phyloP scores from a whole-genome alignment of 1,139 yeast genomes.

The Nadsonia starkeyi-henricii region DNA sequence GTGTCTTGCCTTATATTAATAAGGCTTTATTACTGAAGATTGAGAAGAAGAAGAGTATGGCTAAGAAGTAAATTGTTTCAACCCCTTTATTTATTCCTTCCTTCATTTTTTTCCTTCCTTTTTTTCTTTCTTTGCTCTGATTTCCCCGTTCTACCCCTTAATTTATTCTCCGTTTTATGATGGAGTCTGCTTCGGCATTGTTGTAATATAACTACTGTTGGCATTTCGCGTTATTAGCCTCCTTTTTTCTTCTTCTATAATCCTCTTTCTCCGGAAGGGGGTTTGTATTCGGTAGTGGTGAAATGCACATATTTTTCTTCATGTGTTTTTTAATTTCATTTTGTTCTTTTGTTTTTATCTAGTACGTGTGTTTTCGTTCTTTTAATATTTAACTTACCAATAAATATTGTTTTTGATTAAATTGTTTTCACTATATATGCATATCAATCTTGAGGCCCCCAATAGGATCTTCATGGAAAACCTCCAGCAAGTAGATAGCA shows the following conservation, averaged over 20 bases:
- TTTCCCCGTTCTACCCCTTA: not conserved
- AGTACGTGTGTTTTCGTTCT: constrained; percentile 1
- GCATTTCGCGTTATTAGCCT: not conserved
- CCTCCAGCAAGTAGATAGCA: too few relatives aligned
- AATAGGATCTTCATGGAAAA: too few relatives aligned
- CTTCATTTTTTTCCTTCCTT: not conserved
- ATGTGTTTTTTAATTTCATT: constrained; percentile 3
- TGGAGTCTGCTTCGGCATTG: not conserved
- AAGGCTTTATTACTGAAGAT: constrained; percentile 88
- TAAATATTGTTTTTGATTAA: too few relatives aligned
- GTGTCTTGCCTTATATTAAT: constrained; percentile 96
- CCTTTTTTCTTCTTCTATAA: too few relatives aligned
- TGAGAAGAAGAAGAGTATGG: constrained; percentile 62
- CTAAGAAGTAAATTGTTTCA: constrained; percentile 1
- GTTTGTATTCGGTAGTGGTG: too few relatives aligned
- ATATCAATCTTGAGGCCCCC: too few relatives aligned
- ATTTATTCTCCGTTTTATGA: not conserved
- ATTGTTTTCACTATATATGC: too few relatives aligned
- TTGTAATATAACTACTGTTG: not conserved
- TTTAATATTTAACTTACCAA: too few relatives aligned
- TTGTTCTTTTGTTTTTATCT: constrained; percentile 5
- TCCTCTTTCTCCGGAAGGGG: too few relatives aligned
- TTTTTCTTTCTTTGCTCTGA: not conserved
- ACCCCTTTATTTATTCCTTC: constrained; percentile 4
- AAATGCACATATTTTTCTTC: not conserved